A percentile compares a stretch with the other conserved stretches of the same genome.
Evolutionary conservation across 2,329 filamentous ascomycete genomes (phyloP).

Genomic region (Cryoendolithus antarcticus): DNA sequence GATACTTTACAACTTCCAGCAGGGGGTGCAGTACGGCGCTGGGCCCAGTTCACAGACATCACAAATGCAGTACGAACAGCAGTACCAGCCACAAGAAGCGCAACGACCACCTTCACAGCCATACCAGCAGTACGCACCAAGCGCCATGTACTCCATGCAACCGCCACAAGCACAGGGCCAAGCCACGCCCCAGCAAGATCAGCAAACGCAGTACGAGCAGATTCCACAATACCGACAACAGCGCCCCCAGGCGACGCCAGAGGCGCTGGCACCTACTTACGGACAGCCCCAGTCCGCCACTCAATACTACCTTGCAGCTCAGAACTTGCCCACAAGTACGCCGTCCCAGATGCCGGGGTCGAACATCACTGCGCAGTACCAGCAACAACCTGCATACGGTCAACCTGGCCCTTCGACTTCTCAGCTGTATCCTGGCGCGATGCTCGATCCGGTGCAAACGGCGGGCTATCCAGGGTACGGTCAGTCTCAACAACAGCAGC

Average conservation of each 20-base stretch:
- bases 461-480: slow-evolving; percentile 14
- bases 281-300: slow-evolving; percentile 45
- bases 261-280: slow-evolving; percentile 59
- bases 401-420: slow-evolving; percentile 42
- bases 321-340: slow-evolving; percentile 45
- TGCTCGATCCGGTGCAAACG: slow-evolving; percentile 38
- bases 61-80: slow-evolving; percentile 43
- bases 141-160: slow-evolving; percentile 69
- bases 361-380: slow-evolving; percentile 54
- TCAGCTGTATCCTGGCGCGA: slow-evolving; percentile 40
- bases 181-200: slow-evolving; percentile 32
- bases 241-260: slow-evolving; percentile 64
- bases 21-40: slow-evolving; percentile 42
- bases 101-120: slow-evolving; percentile 37
- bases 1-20: slow-evolving; percentile 39
- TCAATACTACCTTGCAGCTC: slow-evolving; percentile 59
- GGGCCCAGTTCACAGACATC: slow-evolving; percentile 40
- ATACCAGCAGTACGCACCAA: slow-evolving; percentile 47
- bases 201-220: slow-evolving; percentile 58
- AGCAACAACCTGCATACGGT: slow-evolving; percentile 47
- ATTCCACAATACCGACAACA: slow-evolving; percentile 58
- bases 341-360: slow-evolving; percentile 44
- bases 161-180: slow-evolving; percentile 52
- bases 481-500: no score
- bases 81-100: slow-evolving; percentile 45